phyloP scores from a whole-genome alignment of 352 stramenopile species.

The Pythium dissimile region DNA sequence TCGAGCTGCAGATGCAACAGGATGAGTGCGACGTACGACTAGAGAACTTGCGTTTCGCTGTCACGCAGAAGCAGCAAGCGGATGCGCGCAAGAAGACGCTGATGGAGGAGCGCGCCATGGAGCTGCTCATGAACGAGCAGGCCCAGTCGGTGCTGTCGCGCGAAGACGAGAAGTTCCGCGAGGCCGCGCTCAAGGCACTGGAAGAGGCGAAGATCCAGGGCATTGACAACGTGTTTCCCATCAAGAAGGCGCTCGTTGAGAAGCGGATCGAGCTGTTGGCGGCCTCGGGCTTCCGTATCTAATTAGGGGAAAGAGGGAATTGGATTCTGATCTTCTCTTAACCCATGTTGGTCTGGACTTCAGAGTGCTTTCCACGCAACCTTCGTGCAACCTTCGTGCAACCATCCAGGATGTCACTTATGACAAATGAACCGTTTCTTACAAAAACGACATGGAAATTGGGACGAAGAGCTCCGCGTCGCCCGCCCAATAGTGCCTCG shows the following conservation, averaged over 20 bases:
- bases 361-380: conserved; percentile 6
- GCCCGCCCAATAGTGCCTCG: neutral
- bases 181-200: conserved; percentile 47
- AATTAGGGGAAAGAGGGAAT: neutral
- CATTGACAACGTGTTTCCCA: conserved; percentile 59
- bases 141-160: conserved; percentile 32
- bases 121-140: conserved; percentile 30
- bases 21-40: conserved; percentile 62
- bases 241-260: conserved; percentile 68
- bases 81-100: conserved; percentile 56
- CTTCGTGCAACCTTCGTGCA: conserved; percentile 7
- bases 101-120: conserved; percentile 34
- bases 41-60: conserved; percentile 57
- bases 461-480: neutral
- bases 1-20: conserved; percentile 53
- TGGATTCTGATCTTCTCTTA: too few relatives aligned
- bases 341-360: too few relatives aligned
- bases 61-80: conserved; percentile 71
- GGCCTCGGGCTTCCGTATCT: conserved; percentile 67
- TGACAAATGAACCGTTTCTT: neutral
- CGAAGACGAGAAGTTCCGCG: conserved; percentile 61
- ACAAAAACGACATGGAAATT: neutral
- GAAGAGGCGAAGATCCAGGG: conserved; percentile 56
- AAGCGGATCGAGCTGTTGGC: conserved; percentile 70
- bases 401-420: too few relatives aligned